phyloP scores from a whole-genome alignment of 352 stramenopile species.

The Globisporangium takayamanum region DNA sequence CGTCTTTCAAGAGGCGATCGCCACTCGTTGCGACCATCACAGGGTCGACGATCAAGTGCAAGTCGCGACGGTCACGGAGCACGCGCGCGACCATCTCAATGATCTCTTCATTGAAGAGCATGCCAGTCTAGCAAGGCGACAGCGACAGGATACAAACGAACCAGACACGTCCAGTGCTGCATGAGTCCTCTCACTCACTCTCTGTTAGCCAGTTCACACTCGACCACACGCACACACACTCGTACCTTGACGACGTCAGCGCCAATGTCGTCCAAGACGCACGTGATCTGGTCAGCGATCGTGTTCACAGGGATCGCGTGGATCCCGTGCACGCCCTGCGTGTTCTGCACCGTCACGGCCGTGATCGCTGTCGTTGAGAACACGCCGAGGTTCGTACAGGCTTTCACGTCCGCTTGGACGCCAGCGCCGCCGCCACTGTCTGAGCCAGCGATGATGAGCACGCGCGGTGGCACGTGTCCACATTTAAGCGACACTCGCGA shows the following conservation, averaged over 20 bases:
- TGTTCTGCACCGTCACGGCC: slow-evolving; percentile 89
- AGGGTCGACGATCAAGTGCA: slow-evolving; percentile 87
- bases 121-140: slow-evolving; percentile 58
- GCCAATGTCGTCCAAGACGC: slow-evolving; percentile 86
- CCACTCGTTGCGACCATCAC: slow-evolving; percentile 92
- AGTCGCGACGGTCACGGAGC: slow-evolving; percentile 31
- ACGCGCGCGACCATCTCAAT: slow-evolving; percentile 60
- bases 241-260: slow-evolving; percentile 82
- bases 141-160: not conserved
- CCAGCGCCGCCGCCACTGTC: slow-evolving; percentile 88
- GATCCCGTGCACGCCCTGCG: slow-evolving; percentile 43
- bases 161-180: not conserved
- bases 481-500: not conserved
- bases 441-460: slow-evolving; percentile 91
- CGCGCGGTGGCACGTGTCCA: slow-evolving; percentile 20
- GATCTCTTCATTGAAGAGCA: slow-evolving; percentile 85
- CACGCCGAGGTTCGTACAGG: slow-evolving; percentile 81
- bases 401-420: slow-evolving; percentile 92
- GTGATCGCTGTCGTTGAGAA: slow-evolving; percentile 87
- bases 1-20: slow-evolving; percentile 74
- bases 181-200: not conserved
- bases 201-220: not conserved
- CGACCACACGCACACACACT: not conserved
- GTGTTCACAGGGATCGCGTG: slow-evolving; percentile 49
- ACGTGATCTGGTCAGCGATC: slow-evolving; percentile 77